Conservation (phyloP, 768 basidiomycete genomes). For the Cyathus striatus region DNA sequence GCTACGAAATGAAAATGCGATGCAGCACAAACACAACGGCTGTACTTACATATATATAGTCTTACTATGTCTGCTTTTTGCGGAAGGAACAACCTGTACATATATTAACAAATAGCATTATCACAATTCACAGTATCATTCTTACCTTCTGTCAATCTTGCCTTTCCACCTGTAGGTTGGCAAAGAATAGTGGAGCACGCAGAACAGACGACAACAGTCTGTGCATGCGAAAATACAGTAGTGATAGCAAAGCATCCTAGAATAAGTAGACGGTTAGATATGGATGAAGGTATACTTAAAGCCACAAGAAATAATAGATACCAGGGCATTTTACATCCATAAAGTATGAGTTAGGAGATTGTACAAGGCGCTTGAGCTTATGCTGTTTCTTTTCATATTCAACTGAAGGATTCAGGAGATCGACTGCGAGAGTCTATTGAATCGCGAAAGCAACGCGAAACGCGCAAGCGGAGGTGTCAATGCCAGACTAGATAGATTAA, state of each 20-base stretch:
- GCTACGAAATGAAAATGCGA: too few species aligned
- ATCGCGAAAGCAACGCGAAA: too few species aligned
- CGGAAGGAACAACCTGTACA: constrained; percentile 93
- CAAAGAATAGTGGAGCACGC: constrained; percentile 93
- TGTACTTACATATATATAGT: too few species aligned
- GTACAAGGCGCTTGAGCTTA: constrained; percentile 99
- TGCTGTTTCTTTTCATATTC: constrained; percentile 85
- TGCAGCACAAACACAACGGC: too few species aligned
- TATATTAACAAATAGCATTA: constrained; percentile 3
- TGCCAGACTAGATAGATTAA: too few species aligned
- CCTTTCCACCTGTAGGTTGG: constrained; percentile 98
- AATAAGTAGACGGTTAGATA: constrained; percentile 12
- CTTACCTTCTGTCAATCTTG: constrained; percentile 98
- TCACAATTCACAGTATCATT: constrained; percentile 2
- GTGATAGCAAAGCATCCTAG: constrained; percentile 91
- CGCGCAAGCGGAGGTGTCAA: too few species aligned
- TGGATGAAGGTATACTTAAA: too few species aligned
- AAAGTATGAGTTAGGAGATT: constrained; percentile 97
- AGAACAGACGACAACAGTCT: constrained; percentile 92
- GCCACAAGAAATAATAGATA: too few species aligned
- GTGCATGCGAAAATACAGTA: constrained; percentile 98
- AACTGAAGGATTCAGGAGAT: constrained; percentile 93
- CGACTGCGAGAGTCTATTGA: constrained; percentile 97
- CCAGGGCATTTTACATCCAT: constrained; percentile 99
- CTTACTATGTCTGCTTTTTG: too few species aligned